Base-by-base conservation (phyloP, 2,329 filamentous ascomycete genomes). In the Hypoxylon sp. region DNA sequence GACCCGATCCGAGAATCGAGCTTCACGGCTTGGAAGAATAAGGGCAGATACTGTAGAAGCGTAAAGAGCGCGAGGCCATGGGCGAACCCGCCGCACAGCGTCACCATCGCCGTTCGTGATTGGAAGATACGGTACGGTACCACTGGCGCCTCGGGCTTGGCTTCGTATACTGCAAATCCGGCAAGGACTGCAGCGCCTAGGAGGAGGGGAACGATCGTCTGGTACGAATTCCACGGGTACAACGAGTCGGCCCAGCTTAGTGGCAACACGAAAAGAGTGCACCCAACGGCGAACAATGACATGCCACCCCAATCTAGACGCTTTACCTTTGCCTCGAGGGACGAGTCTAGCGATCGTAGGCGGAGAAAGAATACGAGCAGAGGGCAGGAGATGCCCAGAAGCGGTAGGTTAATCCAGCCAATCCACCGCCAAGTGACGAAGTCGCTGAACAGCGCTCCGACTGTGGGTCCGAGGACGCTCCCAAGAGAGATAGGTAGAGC, bases 201-300 rank as follows among this genome's bases (percentile, higher is more conserved):
- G 3, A 77, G 18, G 7, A 80, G 28, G 0, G 78, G 76, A 3
- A 79, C 45, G 5, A 79, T 64, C 2, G 78, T 79, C 38, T 70
- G 40, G 71, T 73, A 79, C 0, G 75, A 76, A 0, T 52, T 51
- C 77, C 78, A 79, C 1, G 77, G 61, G 53, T 74, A 79, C 32
- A 79, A 20, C 6, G 71, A 40, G 5, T 73, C 74, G 1, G 73
- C 78, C 77, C 77, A 79, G 54, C 75, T 78, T 4, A 79, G 56
- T 0, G 77, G 77, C 12, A 79, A 40, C 0, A 67, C 62, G 18
- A 77, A 73, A 1, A 69, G 18, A 3, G 70, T 73, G 24, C 55
- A 63, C 11, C 73, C 75, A 5, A 68, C 36, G 1, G 69, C 45
- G 40, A 77, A 75, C 3, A 77, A 57, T 1, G 54, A 3, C 62